phyloP scores from a whole-genome alignment of 2,329 filamentous ascomycete genomes.

The Pseudocercospora pini-densiflorae region DNA sequence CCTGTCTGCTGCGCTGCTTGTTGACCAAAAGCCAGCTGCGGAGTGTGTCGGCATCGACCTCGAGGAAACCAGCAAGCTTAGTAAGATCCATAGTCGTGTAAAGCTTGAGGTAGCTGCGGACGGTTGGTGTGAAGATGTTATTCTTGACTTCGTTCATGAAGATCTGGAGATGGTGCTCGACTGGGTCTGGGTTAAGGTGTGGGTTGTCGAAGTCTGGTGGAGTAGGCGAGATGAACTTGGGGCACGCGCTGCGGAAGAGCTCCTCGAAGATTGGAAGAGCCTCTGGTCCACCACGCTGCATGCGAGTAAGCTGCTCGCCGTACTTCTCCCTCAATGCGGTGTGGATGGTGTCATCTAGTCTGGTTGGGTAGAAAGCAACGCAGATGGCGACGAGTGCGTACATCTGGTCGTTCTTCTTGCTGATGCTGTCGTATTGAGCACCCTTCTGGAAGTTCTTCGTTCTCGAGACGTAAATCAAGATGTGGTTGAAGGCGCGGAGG shows the following conservation, averaged over 20 bases:
- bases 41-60: slow-evolving; percentile 94
- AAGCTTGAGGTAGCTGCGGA: slow-evolving; percentile 97
- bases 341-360: slow-evolving; percentile 98
- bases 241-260: slow-evolving; percentile 96
- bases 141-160: slow-evolving; percentile 99
- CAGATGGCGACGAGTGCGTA: slow-evolving; percentile 99
- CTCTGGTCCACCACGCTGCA: slow-evolving; percentile 95
- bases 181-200: slow-evolving; percentile 90
- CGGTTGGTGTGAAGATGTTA: slow-evolving; percentile 96
- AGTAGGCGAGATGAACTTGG: slow-evolving; percentile 98
- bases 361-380: slow-evolving; percentile 95
- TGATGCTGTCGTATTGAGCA: slow-evolving; percentile 96
- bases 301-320: slow-evolving; percentile 94
- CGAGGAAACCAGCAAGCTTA: slow-evolving; percentile 96
- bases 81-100: slow-evolving; percentile 99
- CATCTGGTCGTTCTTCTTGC: slow-evolving; percentile 99
- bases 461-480: slow-evolving; percentile 95
- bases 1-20: slow-evolving; percentile 97
- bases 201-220: slow-evolving; percentile 98
- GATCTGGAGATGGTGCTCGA: slow-evolving; percentile 95
- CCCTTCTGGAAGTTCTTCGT: slow-evolving; percentile 99
- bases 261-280: slow-evolving; percentile 97
- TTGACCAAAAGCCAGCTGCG: slow-evolving; percentile 93
- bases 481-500: slow-evolving; percentile 99
- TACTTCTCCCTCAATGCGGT: slow-evolving; percentile 98